phyloP scores from a whole-genome alignment of 805 yeast genomes.

The Pichia ethanolica region DNA sequence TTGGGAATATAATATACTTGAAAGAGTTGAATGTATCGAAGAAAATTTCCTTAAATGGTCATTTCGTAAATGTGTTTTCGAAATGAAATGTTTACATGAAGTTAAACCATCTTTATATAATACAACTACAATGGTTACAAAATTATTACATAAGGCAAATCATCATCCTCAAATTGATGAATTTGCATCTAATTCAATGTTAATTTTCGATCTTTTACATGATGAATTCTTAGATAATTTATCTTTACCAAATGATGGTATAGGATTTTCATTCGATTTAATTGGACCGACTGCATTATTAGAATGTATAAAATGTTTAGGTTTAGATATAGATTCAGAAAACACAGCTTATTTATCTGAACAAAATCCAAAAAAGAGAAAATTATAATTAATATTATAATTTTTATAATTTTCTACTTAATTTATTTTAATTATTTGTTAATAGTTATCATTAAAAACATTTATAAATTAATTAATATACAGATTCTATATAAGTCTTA shows the following conservation, averaged over 20 bases:
- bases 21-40: slow-evolving; percentile 8
- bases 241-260: background rate
- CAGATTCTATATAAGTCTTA: background rate
- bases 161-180: slow-evolving; percentile 1
- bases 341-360: background rate
- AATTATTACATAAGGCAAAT: slow-evolving; percentile 5
- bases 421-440: no score
- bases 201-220: slow-evolving; percentile 9
- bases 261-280: slow-evolving; percentile 5
- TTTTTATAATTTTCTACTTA: no score
- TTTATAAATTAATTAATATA: background rate
- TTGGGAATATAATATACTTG: slow-evolving; percentile 9
- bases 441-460: no score
- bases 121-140: slow-evolving; percentile 4
- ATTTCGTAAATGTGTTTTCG: slow-evolving; percentile 9
- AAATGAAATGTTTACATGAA: slow-evolving; percentile 9
- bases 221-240: slow-evolving; percentile 6
- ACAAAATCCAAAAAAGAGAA: background rate
- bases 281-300: background rate
- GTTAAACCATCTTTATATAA: slow-evolving; percentile 6
- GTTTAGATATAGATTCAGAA: slow-evolving; percentile 6
- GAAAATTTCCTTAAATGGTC: slow-evolving; percentile 7
- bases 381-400: background rate
- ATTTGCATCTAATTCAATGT: slow-evolving; percentile 7
- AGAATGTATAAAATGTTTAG: slow-evolving; percentile 6